Conservation (phyloP, 352 stramenopile species). For the Globisporangium carolinianum region DNA sequence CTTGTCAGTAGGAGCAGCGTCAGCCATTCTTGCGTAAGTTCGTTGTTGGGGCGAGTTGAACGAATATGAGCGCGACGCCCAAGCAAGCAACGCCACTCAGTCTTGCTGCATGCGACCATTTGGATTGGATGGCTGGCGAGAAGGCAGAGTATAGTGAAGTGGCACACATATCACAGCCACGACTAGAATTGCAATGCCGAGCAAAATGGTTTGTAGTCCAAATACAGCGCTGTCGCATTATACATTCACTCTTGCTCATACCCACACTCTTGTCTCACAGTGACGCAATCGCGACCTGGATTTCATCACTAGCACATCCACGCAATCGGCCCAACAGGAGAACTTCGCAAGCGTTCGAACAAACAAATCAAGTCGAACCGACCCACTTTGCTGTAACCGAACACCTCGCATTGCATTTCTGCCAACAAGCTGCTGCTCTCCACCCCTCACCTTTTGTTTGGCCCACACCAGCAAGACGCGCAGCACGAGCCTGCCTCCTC, state of each 20-base stretch:
- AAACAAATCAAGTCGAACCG: not conserved
- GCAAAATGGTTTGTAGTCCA: not conserved
- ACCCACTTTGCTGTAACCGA: not conserved
- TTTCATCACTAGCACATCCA: not conserved
- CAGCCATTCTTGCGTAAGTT: slow-evolving; percentile 71
- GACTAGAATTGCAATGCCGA: too few species aligned
- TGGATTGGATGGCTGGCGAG: too few species aligned
- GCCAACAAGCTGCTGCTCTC: not conserved
- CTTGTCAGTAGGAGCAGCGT: slow-evolving; percentile 24
- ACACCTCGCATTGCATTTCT: not conserved
- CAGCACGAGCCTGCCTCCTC: too few species aligned
- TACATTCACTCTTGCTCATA: not conserved
- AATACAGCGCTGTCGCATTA: not conserved
- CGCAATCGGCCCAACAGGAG: too few species aligned
- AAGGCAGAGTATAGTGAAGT: too few species aligned
- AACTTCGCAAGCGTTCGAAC: too few species aligned
- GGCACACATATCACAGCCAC: too few species aligned
- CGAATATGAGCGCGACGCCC: slow-evolving; percentile 34
- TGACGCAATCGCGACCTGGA: not conserved
- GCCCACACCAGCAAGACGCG: not conserved
- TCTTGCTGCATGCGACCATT: too few species aligned
- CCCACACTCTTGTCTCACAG: not conserved
- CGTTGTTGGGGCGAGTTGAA: slow-evolving; percentile 40
- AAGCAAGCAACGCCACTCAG: not conserved
- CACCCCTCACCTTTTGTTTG: not conserved